A percentile compares a stretch with the other conserved stretches of the same genome.
These are phyloP conservation scores for Fusarium sp. DNA, from an alignment of 2,329 filamentous ascomycete genomes.

Conservation along the genomic window DNA sequence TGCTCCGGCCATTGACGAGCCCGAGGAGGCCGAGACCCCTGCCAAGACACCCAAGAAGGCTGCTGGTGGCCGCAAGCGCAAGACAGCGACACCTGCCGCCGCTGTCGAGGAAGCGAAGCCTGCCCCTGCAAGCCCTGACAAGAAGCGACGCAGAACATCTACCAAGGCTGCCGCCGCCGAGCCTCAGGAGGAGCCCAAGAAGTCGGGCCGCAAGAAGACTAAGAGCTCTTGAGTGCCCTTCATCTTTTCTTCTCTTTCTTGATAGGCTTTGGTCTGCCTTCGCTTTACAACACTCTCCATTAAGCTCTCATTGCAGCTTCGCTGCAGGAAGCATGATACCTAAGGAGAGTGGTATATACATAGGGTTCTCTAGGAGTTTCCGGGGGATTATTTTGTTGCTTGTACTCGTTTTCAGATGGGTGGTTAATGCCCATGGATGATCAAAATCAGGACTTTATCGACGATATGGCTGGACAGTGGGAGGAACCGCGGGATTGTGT, in stretches of 20 bases:
- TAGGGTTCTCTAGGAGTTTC: conserved; percentile 45
- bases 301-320: conserved; percentile 32
- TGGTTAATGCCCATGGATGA: conserved; percentile 27
- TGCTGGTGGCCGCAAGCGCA: conserved; percentile 66
- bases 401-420: conserved; percentile 29
- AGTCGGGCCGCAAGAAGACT: conserved; percentile 71
- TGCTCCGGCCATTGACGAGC: conserved; percentile 53
- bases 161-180: conserved; percentile 67
- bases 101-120: conserved; percentile 57
- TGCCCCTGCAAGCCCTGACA: conserved; percentile 68
- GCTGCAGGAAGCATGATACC: conserved; percentile 45
- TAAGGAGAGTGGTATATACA: conserved; percentile 39
- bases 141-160: conserved; percentile 72
- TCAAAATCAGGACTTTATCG: conserved; percentile 27
- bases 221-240: conserved; percentile 54
- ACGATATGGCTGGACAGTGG: conserved; percentile 27
- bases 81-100: conserved; percentile 64
- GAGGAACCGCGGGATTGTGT: conserved; percentile 33
- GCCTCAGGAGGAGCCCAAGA: conserved; percentile 70
- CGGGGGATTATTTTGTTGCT: conserved; percentile 28
- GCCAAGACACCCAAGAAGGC: conserved; percentile 72
- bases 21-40: conserved; percentile 61
- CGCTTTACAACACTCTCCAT: conserved; percentile 30
- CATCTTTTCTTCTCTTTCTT: conserved; percentile 38
- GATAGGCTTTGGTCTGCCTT: conserved; percentile 22